Evolutionary conservation across 2,329 filamentous ascomycete genomes (phyloP).

Genomic region (Aspergillus oerlinghausenensis): DNA sequence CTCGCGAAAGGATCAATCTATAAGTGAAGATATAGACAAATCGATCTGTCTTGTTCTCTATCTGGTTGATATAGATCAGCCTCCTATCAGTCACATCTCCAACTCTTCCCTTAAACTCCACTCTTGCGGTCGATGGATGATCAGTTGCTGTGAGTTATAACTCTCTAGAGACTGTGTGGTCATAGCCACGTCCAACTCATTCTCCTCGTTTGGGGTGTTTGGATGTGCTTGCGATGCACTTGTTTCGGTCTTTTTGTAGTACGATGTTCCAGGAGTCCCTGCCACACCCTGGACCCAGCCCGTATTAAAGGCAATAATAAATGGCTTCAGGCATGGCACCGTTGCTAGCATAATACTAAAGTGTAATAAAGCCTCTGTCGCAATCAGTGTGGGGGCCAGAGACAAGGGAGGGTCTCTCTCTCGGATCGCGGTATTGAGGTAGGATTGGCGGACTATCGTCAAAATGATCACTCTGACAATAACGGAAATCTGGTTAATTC

Average conservation of each 20-base stretch:
- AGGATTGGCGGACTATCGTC: constrained; percentile 32
- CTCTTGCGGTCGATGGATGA: constrained; percentile 15
- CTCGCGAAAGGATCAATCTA: not conserved
- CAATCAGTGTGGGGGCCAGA: constrained; percentile 29
- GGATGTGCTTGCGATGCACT: too few species aligned
- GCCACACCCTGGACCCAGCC: constrained; percentile 25
- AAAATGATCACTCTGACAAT: constrained; percentile 19
- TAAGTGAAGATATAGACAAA: not conserved
- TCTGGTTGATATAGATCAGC: not conserved
- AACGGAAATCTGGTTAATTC: not conserved
- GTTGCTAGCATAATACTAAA: constrained; percentile 41
- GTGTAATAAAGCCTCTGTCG: constrained; percentile 36
- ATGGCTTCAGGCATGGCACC: constrained; percentile 39
- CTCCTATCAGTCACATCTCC: not conserved
- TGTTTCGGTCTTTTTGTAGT: too few species aligned
- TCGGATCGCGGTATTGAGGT: constrained; percentile 20
- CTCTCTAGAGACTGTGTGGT: constrained; percentile 7
- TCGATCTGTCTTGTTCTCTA: not conserved
- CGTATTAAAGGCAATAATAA: constrained; percentile 39
- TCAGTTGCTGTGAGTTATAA: constrained; percentile 14
- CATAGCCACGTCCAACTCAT: not conserved
- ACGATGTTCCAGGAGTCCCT: too few species aligned
- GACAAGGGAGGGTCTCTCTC: constrained; percentile 26
- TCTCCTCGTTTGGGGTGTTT: too few species aligned
- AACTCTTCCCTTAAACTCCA: constrained; percentile 5